Evolutionary conservation across 2,329 filamentous ascomycete genomes (phyloP).

Genomic region (Macrophomina pseudophaseolina): DNA sequence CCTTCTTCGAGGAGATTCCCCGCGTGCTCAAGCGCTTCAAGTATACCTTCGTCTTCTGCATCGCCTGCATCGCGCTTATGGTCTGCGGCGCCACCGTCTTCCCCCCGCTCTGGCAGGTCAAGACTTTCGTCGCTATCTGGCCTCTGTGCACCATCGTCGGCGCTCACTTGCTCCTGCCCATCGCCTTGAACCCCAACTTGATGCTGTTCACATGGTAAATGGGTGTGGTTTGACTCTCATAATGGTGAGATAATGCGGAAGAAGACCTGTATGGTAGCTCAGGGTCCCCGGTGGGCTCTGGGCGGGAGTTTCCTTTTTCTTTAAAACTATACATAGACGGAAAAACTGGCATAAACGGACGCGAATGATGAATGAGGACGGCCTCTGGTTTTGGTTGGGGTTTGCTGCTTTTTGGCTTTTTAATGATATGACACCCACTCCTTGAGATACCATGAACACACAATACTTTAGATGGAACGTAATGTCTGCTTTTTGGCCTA

Average conservation of each 20-base stretch:
- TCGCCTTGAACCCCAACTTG: constrained; percentile 66
- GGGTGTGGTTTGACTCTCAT: no score
- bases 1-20: constrained; percentile 62
- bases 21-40: constrained; percentile 63
- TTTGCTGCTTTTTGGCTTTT: neutral
- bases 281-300: neutral
- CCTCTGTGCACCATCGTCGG: constrained; percentile 60
- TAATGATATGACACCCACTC: constrained; percentile 11
- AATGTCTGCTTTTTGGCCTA: constrained; percentile 1
- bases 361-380: constrained; percentile 1
- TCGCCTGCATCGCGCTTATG: constrained; percentile 54
- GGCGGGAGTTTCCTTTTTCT: neutral
- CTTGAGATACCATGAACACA: constrained; percentile 12
- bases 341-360: neutral
- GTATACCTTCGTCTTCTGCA: constrained; percentile 59
- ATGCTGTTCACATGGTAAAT: constrained; percentile 66
- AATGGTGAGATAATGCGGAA: neutral
- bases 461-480: constrained; percentile 12
- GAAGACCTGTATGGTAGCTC: neutral
- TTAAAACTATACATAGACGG: constrained; percentile 5
- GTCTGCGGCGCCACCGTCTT: constrained; percentile 54
- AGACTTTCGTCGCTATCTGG: constrained; percentile 63
- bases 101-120: constrained; percentile 62
- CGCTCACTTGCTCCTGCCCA: constrained; percentile 63
- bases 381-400: neutral